These are phyloP conservation scores for Alectoria sarmentosa DNA, from an alignment of 495 filamentous ascomycete genomes.

Conservation along the genomic window DNA sequence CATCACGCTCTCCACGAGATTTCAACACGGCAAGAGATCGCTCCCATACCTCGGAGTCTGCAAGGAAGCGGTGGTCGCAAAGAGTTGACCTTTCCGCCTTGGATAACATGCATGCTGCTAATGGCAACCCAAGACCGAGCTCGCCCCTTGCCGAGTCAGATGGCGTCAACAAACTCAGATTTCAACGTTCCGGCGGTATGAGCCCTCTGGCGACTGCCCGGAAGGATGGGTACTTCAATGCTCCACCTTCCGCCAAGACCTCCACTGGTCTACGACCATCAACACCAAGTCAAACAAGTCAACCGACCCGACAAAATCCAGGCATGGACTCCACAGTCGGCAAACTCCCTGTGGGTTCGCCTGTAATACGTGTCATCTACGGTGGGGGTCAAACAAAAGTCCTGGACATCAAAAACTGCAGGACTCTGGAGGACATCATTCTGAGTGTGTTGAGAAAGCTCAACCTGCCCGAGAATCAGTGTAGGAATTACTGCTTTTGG, in stretches of 20 bases:
- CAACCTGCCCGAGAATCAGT: conserved; percentile 63
- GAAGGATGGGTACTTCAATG: conserved; percentile 49
- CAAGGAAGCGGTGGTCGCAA: conserved; percentile 67
- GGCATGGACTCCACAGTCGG: conserved; percentile 79
- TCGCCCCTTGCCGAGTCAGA: conserved; percentile 61
- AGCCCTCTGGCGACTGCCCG: conserved; percentile 46
- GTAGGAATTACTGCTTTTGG: conserved; percentile 76
- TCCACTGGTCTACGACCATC: conserved; percentile 40
- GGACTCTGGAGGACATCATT: conserved; percentile 85
- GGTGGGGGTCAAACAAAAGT: conserved; percentile 86
- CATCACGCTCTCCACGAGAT: conserved; percentile 59
- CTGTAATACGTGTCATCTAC: conserved; percentile 86
- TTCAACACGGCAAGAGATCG: conserved; percentile 34
- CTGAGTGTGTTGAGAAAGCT: conserved; percentile 79
- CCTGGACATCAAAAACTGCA: conserved; percentile 80
- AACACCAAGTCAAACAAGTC: conserved; percentile 32
- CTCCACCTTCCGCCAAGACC: conserved; percentile 41
- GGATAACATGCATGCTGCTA: conserved; percentile 27
- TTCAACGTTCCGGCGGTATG: conserved; percentile 41
- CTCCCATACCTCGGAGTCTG: conserved; percentile 40
- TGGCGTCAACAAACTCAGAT: conserved; percentile 34
- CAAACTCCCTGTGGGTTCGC: conserved; percentile 66
- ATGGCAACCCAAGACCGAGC: conserved; percentile 42
- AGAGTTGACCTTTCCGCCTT: conserved; percentile 43
- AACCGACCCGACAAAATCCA: conserved; percentile 44